Base-by-base conservation (phyloP, 352 stramenopile species). In the Globisporangium okanoganense region DNA sequence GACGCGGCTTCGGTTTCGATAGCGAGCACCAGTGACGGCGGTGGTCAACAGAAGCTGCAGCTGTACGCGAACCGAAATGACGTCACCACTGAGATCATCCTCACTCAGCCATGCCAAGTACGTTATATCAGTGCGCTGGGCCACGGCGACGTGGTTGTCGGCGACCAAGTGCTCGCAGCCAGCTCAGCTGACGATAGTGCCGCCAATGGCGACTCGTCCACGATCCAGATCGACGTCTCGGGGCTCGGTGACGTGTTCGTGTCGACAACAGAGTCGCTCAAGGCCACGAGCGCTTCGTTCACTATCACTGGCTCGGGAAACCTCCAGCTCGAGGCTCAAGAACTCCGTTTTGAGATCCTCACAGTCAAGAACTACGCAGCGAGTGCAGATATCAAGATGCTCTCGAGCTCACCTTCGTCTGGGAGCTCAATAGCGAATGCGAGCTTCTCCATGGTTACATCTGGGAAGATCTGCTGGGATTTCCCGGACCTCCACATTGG, bases 91-190 rank as follows among this genome's bases (percentile, higher is more conserved):
- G 54, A 62, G 27, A 16, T 62, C 18, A 16, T 55, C 2, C 43
- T 62, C 1, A 54, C 43, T 27, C 56, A 44, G 20, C 45, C 56
- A 2, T 35, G 8, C 5, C 56, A 62, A 16, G 7, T 62, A n/a
- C 43, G 54, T 5, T 22, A 24, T 8, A 29, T 62, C 16, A 35
- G 29, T 2, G 8, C 7, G 5, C 25, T 14, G 12, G 56, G 56
- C 16, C 18, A 5, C 0, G 56, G 56, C 14, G 29, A 55, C 25
- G 45, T 62, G 43, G 56, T 62, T 25, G 20, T 62, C 13, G 29
- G 33, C 3, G 56, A 62, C n/a, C 43, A 24, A 24, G 56, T 62
- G 31, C 40, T 60, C 14, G 29, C 29, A 33, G 29, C 29, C 29
- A 33, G 29, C 29, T 33, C 29, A 33, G 29, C 29, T 33, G 29